Conservation (phyloP, 768 basidiomycete species). For the Kwoniella dejecticola region DNA sequence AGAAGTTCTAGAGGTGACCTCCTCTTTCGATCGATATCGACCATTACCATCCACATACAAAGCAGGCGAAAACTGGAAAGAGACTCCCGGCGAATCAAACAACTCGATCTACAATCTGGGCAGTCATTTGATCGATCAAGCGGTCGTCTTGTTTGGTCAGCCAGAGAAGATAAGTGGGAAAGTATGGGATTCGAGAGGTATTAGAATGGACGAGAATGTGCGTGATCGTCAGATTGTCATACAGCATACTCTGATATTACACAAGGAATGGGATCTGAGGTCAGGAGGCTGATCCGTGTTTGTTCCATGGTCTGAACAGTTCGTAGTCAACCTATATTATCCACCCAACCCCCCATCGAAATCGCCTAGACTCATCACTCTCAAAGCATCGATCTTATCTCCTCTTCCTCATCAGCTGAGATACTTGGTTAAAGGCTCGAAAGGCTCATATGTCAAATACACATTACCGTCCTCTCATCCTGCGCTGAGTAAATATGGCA, state of each 20-base stretch:
- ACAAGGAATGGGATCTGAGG: neutral
- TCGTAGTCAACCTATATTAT: slow-evolving; percentile 50
- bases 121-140: slow-evolving; percentile 77
- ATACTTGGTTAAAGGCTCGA: slow-evolving; percentile 70
- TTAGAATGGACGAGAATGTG: slow-evolving; percentile 57
- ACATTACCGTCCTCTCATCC: slow-evolving; percentile 17
- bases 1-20: slow-evolving; percentile 37
- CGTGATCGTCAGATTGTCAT: slow-evolving; percentile 14
- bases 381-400: slow-evolving; percentile 71
- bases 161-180: slow-evolving; percentile 64
- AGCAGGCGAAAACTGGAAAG: slow-evolving; percentile 65
- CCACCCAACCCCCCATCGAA: slow-evolving; percentile 33
- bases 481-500: slow-evolving; percentile 43
- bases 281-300: neutral
- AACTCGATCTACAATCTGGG: slow-evolving; percentile 78
- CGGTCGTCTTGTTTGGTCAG: slow-evolving; percentile 72
- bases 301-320: slow-evolving; percentile 25
- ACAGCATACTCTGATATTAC: neutral
- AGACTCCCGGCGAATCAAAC: slow-evolving; percentile 64
- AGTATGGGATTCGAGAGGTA: slow-evolving; percentile 32
- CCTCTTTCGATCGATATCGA: slow-evolving; percentile 63
- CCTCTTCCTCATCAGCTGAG: slow-evolving; percentile 68
- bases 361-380: slow-evolving; percentile 65
- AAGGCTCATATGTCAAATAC: slow-evolving; percentile 72
- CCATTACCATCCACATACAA: slow-evolving; percentile 50